Conservation (phyloP, 768 basidiomycete genomes). For the Lentinula sp. region DNA sequence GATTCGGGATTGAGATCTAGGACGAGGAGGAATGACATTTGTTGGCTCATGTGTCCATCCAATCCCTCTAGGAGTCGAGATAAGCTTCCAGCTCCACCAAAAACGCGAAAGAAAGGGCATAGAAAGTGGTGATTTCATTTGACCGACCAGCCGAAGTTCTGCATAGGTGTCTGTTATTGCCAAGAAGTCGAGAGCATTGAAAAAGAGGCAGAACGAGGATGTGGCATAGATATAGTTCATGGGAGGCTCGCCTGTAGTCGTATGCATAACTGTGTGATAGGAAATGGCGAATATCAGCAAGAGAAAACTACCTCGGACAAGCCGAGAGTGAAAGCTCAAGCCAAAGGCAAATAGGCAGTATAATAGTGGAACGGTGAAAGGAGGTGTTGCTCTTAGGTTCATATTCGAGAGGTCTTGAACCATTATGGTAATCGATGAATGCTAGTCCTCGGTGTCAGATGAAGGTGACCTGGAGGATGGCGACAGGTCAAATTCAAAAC, state of each 20-base stretch:
- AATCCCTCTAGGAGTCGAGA: conserved; percentile 25
- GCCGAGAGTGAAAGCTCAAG: neutral
- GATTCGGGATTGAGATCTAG: conserved; percentile 8
- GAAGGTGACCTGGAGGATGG: no score
- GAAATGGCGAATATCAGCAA: neutral
- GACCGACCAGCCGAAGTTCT: conserved; percentile 14
- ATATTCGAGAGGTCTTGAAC: no score
- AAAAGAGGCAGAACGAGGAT: conserved; percentile 13
- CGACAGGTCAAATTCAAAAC: no score
- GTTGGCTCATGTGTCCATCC: conserved; percentile 26
- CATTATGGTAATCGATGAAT: no score
- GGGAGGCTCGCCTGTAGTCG: conserved; percentile 19
- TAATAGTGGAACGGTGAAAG: neutral
- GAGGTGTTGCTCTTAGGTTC: neutral
- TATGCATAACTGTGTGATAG: conserved; percentile 19
- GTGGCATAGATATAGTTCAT: conserved; percentile 6
- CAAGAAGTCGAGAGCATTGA: conserved; percentile 21
- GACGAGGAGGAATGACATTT: conserved; percentile 14
- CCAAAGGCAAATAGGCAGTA: neutral
- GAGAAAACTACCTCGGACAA: neutral
- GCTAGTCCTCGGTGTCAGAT: no score
- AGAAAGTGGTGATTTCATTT: conserved; percentile 6
- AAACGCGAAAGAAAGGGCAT: conserved; percentile 15
- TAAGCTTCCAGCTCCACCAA: conserved; percentile 23
- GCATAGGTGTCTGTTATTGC: conserved; percentile 21